Evolutionary conservation across 495 filamentous ascomycete species (phyloP).

Genomic region (Aspergillus campestris): DNA sequence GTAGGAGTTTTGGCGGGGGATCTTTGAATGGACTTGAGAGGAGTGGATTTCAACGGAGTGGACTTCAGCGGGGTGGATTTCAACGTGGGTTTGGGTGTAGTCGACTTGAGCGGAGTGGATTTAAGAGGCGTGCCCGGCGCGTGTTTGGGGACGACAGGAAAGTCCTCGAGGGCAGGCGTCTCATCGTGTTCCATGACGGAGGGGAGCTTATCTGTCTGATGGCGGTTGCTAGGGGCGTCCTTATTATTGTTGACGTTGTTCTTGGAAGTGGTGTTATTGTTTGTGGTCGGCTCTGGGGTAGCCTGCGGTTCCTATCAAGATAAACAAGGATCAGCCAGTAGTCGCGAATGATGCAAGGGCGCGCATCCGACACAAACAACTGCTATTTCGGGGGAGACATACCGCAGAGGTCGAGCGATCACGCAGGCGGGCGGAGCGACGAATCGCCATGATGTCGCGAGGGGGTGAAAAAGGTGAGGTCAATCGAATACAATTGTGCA

Average conservation of each 20-base stretch:
- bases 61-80: constrained; percentile 1
- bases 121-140: constrained; percentile 4
- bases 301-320: constrained; percentile 10
- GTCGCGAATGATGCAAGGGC: constrained; percentile 8
- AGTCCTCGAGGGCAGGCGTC: constrained; percentile 3
- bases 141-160: too few relatives aligned
- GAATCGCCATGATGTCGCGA: constrained; percentile 25
- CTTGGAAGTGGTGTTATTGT: constrained; percentile 5
- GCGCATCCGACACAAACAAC: neutral
- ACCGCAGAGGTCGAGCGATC: constrained; percentile 23
- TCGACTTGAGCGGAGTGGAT: neutral
- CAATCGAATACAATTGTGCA: neutral
- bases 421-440: constrained; percentile 34
- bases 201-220: constrained; percentile 10
- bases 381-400: constrained; percentile 8
- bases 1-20: constrained; percentile 42
- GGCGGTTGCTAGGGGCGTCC: too few relatives aligned
- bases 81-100: constrained; percentile 1
- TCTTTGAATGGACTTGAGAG: constrained; percentile 8
- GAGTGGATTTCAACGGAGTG: constrained; percentile 1
- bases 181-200: constrained; percentile 36
- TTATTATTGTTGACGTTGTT: constrained; percentile 3
- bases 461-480: neutral
- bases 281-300: constrained; percentile 4
- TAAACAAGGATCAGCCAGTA: constrained; percentile 10